These are phyloP conservation scores for Lomentospora prolificans DNA, from an alignment of 2,329 filamentous ascomycete species.

Conservation along the genomic window DNA sequence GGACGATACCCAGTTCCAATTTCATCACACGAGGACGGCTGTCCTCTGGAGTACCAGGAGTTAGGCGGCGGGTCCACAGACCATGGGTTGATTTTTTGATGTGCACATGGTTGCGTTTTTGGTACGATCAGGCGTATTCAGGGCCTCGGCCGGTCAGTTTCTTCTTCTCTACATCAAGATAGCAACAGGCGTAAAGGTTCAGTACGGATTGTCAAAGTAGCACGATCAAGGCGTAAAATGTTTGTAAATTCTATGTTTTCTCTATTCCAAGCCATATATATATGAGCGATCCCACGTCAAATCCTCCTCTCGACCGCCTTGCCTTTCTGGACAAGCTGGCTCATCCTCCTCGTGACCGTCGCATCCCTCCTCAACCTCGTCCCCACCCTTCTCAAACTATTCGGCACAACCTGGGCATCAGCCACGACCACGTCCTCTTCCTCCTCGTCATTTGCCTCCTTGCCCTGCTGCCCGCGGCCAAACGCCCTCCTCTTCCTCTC, in stretches of 20 bases:
- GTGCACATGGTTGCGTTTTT: too few species aligned
- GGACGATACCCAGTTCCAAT: not conserved
- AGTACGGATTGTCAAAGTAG: too few species aligned
- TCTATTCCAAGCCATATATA: too few species aligned
- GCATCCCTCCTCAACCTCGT: conserved; percentile 25
- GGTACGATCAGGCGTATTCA: too few species aligned
- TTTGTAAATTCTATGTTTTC: too few species aligned
- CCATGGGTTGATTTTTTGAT: too few species aligned
- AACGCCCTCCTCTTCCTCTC: conserved; percentile 11
- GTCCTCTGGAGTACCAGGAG: not conserved
- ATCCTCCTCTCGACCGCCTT: not conserved
- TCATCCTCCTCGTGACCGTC: conserved; percentile 19
- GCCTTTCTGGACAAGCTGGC: not conserved
- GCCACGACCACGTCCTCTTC: conserved; percentile 12
- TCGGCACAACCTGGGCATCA: conserved; percentile 30
- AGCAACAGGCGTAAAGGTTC: too few species aligned
- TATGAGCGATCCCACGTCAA: not conserved
- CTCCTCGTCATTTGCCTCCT: not conserved
- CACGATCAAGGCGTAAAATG: too few species aligned
- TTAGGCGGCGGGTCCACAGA: not conserved
- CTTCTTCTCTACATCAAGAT: too few species aligned
- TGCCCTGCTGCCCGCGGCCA: conserved; percentile 5
- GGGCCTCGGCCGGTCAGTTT: too few species aligned
- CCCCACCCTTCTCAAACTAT: conserved; percentile 37
- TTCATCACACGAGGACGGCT: not conserved